Percentiles rank a stretch among this genome's conserved stretches.
Evolutionary conservation across 2,329 filamentous ascomycete genomes (phyloP).

Genomic region (Penicillium sp.): DNA sequence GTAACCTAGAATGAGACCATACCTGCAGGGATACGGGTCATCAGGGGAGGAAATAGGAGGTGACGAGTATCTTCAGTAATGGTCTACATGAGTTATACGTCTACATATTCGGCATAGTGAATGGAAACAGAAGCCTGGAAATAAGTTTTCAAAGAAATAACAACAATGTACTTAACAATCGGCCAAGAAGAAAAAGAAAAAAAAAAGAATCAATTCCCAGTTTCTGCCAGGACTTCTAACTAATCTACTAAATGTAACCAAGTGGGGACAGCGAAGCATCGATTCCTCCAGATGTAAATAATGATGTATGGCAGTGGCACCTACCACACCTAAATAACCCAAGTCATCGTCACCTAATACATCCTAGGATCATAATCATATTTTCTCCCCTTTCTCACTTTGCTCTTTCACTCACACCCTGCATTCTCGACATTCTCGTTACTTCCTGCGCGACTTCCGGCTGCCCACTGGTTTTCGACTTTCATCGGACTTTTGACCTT

Average conservation of each 20-base stretch:
- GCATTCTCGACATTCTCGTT: background rate
- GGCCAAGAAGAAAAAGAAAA: background rate
- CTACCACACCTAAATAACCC: constrained; percentile 28
- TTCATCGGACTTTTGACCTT: background rate
- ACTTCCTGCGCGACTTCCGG: background rate
- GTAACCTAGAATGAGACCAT: constrained; percentile 7
- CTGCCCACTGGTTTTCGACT: background rate
- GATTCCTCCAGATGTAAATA: constrained; percentile 12
- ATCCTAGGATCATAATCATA: constrained; percentile 1
- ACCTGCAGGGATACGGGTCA: constrained; percentile 1
- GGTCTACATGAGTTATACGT: background rate
- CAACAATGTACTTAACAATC: background rate
- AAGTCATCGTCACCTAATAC: constrained; percentile 1
- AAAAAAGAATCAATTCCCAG: constrained; percentile 10
- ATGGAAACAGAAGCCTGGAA: background rate
- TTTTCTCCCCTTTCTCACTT: constrained; percentile 7
- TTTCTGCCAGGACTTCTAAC: background rate
- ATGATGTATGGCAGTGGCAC: constrained; percentile 23
- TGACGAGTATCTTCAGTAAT: background rate
- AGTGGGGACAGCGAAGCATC: background rate
- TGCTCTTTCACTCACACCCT: constrained; percentile 1
- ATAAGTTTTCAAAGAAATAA: background rate
- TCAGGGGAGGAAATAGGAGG: background rate
- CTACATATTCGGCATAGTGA: background rate
- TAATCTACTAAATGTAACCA: background rate